Conservation (phyloP, 352 stramenopile genomes). For the Pythium phragmiticola region DNA sequence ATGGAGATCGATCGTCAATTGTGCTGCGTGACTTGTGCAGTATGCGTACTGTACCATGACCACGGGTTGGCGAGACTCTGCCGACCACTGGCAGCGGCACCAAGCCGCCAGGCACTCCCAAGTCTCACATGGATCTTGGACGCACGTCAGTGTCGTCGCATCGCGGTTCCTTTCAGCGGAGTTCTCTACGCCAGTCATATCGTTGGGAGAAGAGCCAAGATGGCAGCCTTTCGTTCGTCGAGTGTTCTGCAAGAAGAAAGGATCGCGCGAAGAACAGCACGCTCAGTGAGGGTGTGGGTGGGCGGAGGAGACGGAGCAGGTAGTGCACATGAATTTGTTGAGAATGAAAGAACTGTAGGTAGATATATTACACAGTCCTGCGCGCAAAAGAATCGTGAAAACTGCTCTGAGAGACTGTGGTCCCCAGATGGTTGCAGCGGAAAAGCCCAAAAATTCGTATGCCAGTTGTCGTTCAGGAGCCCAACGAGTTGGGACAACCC, state of each 20-base stretch:
- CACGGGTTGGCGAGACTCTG: no score
- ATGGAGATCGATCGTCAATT: no score
- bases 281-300: neutral
- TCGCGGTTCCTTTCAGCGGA: neutral
- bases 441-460: no score
- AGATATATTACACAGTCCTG: neutral
- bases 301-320: no score
- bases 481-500: slow-evolving; percentile 3
- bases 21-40: no score
- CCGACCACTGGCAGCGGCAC: no score
- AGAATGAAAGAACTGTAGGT: neutral
- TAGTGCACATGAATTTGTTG: no score
- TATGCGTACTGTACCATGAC: no score
- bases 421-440: no score
- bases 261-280: slow-evolving; percentile 13
- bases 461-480: neutral
- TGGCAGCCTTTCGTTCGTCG: slow-evolving; percentile 9
- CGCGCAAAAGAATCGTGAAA: neutral
- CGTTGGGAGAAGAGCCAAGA: neutral
- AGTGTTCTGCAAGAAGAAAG: slow-evolving; percentile 4
- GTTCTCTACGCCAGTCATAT: slow-evolving; percentile 17
- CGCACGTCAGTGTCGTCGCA: slow-evolving; percentile 20
- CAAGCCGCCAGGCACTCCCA: neutral
- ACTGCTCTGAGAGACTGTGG: neutral
- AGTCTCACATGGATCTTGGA: slow-evolving; percentile 3